These are phyloP conservation scores for Teunomyces panamensis DNA, from an alignment of 805 yeast genomes.

Conservation along the genomic window DNA sequence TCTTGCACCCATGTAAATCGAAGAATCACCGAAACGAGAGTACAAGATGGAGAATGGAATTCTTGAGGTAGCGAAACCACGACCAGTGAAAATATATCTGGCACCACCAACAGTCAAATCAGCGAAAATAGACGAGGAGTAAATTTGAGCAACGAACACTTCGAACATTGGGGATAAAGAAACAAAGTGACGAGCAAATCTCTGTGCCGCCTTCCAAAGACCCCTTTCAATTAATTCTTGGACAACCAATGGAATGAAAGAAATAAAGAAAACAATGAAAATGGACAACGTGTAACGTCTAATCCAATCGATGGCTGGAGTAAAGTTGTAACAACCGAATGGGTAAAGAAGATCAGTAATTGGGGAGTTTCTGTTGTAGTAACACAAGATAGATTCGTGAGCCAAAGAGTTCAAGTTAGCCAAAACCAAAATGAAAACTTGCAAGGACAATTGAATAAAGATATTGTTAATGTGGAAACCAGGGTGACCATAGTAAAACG, in stretches of 20 bases:
- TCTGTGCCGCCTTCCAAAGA: slow-evolving; percentile 66
- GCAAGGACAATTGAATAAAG: slow-evolving; percentile 73
- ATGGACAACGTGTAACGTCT: slow-evolving; percentile 78
- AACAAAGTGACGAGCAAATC: slow-evolving; percentile 65
- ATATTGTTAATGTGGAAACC: slow-evolving; percentile 83
- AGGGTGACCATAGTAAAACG: slow-evolving; percentile 83
- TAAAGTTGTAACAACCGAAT: slow-evolving; percentile 68
- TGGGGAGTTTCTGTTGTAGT: slow-evolving; percentile 62
- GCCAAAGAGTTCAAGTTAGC: slow-evolving; percentile 72
- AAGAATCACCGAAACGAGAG: slow-evolving; percentile 76
- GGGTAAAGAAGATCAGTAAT: slow-evolving; percentile 65
- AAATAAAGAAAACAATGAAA: slow-evolving; percentile 77
- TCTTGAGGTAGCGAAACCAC: slow-evolving; percentile 83
- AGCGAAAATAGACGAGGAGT: slow-evolving; percentile 65
- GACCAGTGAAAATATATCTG: slow-evolving; percentile 79
- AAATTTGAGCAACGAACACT: slow-evolving; percentile 78
- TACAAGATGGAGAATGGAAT: slow-evolving; percentile 72
- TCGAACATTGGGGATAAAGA: slow-evolving; percentile 80
- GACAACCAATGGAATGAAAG: slow-evolving; percentile 73
- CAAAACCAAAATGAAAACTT: slow-evolving; percentile 65
- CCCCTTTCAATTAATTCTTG: slow-evolving; percentile 85
- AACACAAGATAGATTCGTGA: slow-evolving; percentile 67
- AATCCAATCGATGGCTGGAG: slow-evolving; percentile 77
- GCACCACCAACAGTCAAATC: slow-evolving; percentile 85
- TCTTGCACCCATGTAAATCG: slow-evolving; percentile 83